Base-by-base conservation (phyloP, 306 rosid genomes). In the Quercus alba region DNA sequence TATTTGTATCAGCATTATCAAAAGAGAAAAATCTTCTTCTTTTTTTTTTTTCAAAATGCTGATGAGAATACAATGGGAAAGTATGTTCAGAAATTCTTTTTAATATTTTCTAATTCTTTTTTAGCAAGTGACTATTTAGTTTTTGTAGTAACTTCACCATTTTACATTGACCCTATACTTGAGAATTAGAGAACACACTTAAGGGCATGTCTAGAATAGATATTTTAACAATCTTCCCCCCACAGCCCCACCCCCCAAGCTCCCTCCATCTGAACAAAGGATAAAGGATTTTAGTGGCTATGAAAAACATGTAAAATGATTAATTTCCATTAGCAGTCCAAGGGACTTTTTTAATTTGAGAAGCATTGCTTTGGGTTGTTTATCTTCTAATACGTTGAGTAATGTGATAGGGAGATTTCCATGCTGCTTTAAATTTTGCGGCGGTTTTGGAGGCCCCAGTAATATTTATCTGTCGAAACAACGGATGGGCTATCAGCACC, bases 401-500 rank as follows among this genome's bases (percentile, higher is more conserved):
- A 62, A 70, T 82, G 80, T 82, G 80, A 74, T 83, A 93, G 99
- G 99, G 99, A 78, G 99, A 95, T 87, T 93, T 95, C 88, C 99
- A 95, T 76, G 99, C 94, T 30, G 97, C 91, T 15, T 77, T 95
- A 71, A 95, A 95, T 83, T 95, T 95, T 85, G 96, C 98, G 21
- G 99, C 98, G 1, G 98, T 95, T 68, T 80, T 62, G 78, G 99
- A 95, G 85, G 97, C 91, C 64, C 99, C 99, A 6, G 97, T 95
- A 61, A 84, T 95, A 77, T 93, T 95, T 72, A 78, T 95, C 70
- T 95, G 99, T 81, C 97, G 99, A 76, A 95, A 95, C 88, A 95
- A 93, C 86, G 97, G 99, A 84, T 95, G 99, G 99, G 99, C 99
- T 56, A 95, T 95, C 78, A 95, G 99, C 80, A 95, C 98, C 59